Evolutionary conservation across 139 green algal species (phyloP), one percentile per base, ranked within the genome.

Genomic region (Penium margaritaceum): DNA sequence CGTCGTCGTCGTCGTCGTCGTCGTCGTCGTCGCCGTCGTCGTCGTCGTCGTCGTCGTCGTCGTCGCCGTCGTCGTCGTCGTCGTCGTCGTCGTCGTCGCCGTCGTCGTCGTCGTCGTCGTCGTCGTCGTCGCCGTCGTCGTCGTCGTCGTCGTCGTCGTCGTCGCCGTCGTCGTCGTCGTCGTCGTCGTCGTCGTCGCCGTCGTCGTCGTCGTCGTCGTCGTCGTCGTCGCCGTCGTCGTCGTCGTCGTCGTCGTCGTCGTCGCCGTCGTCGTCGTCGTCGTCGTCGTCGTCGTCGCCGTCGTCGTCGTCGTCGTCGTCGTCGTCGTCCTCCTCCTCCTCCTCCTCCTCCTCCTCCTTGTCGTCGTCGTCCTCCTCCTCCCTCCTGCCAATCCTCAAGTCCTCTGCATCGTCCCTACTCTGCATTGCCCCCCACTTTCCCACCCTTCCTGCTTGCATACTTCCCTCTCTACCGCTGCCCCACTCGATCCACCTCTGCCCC

Each of bases 21-120:
- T 53, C 43, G 43, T 53, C 43, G 43, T 53, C 43, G 43, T 53
- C 43, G 43, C 15, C 43, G 12, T 53, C 43, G 43, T 53, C 43
- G 43, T 53, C 43, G 43, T 53, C 43, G 43, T 53, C 43, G 43
- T 53, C 43, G 43, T 53, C 43, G 43, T 53, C 43, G 43, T 53
- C 43, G 43, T 53, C 43, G 43, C 15, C 43, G 43, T 53, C 43
- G 43, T 53, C 43, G 43, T 53, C 43, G 43, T 53, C 43, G 43
- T 53, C 43, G 43, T 53, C 43, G 43, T 53, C 43, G 43, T 53
- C 43, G 43, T 53, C 43, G 43, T 53, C 43, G 43, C 15, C 43
- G 43, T 53, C 15, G 43, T 53, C 15, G 43, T 53, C 15, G 43
- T 53, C 15, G 43, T 53, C 15, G 43, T 53, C 15, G 43, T 53